Evolutionary conservation across 805 yeast genomes (phyloP).

Genomic region (Metschnikowia anglica): DNA sequence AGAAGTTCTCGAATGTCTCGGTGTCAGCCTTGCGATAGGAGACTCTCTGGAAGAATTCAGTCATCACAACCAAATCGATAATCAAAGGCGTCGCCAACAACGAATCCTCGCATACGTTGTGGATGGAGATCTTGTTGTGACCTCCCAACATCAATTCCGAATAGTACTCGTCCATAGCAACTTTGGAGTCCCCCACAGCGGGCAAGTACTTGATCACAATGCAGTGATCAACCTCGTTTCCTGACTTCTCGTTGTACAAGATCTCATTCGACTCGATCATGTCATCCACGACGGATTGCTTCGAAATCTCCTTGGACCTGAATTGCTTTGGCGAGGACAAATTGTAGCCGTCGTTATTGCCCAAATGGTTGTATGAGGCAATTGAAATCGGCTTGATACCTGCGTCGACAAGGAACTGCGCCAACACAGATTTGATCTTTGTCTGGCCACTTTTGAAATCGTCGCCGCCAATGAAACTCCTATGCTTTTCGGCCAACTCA

Average conservation of each 20-base stretch:
- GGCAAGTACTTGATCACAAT: slow-evolving; percentile 92
- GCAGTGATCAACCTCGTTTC: slow-evolving; percentile 84
- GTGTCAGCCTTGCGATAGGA: slow-evolving; percentile 61
- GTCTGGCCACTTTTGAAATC: slow-evolving; percentile 98
- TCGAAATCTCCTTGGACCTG: slow-evolving; percentile 92
- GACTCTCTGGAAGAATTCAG: slow-evolving; percentile 88
- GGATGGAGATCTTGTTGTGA: slow-evolving; percentile 89
- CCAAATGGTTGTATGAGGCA: slow-evolving; percentile 94
- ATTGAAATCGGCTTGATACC: slow-evolving; percentile 94
- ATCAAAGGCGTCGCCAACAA: slow-evolving; percentile 92
- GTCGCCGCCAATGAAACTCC: slow-evolving; percentile 89
- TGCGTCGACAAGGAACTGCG: slow-evolving; percentile 94
- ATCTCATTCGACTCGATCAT: slow-evolving; percentile 85
- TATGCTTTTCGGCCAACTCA: slow-evolving; percentile 77
- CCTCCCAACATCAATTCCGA: slow-evolving; percentile 97
- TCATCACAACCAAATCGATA: slow-evolving; percentile 83
- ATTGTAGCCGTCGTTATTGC: slow-evolving; percentile 94
- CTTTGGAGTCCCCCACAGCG: slow-evolving; percentile 95
- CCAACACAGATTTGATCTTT: slow-evolving; percentile 91
- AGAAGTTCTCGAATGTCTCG: slow-evolving; percentile 60
- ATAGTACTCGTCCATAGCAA: slow-evolving; percentile 98
- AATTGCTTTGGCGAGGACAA: slow-evolving; percentile 89
- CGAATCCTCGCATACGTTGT: slow-evolving; percentile 96
- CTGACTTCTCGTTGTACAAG: slow-evolving; percentile 76
- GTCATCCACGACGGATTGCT: slow-evolving; percentile 90